phyloP scores from a whole-genome alignment of 352 stramenopile species.

The Phytophthora citrophthora region DNA sequence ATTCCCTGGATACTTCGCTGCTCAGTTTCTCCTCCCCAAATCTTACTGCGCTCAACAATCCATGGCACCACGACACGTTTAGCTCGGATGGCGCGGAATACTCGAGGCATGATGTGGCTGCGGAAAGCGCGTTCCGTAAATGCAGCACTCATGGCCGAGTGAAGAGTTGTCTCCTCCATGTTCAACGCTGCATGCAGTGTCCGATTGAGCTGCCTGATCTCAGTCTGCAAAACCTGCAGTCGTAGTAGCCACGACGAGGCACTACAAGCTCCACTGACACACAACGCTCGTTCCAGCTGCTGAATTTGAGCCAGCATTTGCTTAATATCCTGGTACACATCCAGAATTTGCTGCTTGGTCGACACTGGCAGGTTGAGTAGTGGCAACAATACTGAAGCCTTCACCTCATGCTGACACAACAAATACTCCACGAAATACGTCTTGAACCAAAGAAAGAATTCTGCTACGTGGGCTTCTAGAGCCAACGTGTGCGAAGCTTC shows the following conservation, averaged over 20 bases:
- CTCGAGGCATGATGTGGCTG: slow-evolving; percentile 74
- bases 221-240: slow-evolving; percentile 68
- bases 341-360: slow-evolving; percentile 63
- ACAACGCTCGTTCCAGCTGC: slow-evolving; percentile 57
- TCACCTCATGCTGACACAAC: slow-evolving; percentile 69
- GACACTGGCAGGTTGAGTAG: slow-evolving; percentile 59
- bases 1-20: slow-evolving; percentile 71
- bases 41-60: slow-evolving; percentile 86
- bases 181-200: slow-evolving; percentile 76
- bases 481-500: slow-evolving; percentile 35
- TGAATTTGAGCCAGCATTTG: slow-evolving; percentile 64
- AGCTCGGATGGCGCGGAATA: slow-evolving; percentile 77
- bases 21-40: slow-evolving; percentile 80
- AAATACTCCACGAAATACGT: slow-evolving; percentile 81
- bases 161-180: slow-evolving; percentile 73
- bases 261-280: slow-evolving; percentile 42
- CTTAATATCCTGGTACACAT: slow-evolving; percentile 77
- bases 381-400: slow-evolving; percentile 63
- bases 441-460: slow-evolving; percentile 85
- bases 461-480: slow-evolving; percentile 52
- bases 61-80: slow-evolving; percentile 87
- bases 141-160: slow-evolving; percentile 59
- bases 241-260: slow-evolving; percentile 65
- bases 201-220: slow-evolving; percentile 72
- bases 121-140: slow-evolving; percentile 82